phyloP scores from a whole-genome alignment of 805 yeast genomes.

The Cyberlindnera euphorbiiphila region DNA sequence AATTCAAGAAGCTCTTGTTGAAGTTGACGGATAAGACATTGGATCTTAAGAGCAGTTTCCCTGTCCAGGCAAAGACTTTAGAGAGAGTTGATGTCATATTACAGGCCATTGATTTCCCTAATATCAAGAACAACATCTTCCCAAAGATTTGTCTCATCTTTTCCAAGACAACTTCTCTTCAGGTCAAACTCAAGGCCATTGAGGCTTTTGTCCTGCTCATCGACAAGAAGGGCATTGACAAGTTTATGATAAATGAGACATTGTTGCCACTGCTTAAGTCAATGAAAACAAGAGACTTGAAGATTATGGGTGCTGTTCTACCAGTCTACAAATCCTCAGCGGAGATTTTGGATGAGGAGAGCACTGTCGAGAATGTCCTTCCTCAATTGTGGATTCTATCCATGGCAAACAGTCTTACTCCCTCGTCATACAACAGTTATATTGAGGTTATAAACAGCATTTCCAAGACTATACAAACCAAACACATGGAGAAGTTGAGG shows the following conservation, averaged over 20 bases:
- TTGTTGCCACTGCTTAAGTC: constrained; percentile 73
- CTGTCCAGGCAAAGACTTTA: constrained; percentile 53
- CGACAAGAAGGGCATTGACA: constrained; percentile 60
- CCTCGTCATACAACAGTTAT: constrained; percentile 39
- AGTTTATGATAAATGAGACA: constrained; percentile 67
- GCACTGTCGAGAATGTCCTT: constrained; percentile 47
- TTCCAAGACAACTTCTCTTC: constrained; percentile 77
- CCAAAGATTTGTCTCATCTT: constrained; percentile 72
- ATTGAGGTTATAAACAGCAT: constrained; percentile 38
- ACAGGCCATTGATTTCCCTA: constrained; percentile 57
- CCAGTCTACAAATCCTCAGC: constrained; percentile 36
- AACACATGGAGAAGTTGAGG: constrained; percentile 35
- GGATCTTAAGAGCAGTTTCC: constrained; percentile 29
- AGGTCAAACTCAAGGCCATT: constrained; percentile 69
- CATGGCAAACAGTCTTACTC: constrained; percentile 40
- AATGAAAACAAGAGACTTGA: constrained; percentile 72
- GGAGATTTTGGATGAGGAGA: constrained; percentile 43
- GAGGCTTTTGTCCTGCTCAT: constrained; percentile 56
- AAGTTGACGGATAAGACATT: constrained; percentile 37
- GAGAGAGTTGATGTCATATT: constrained; percentile 38
- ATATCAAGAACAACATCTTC: constrained; percentile 69
- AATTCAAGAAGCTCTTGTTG: constrained; percentile 45
- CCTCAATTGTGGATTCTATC: constrained; percentile 52
- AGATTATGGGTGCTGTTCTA: constrained; percentile 51
- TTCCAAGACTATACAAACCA: constrained; percentile 40